phyloP scores from a whole-genome alignment of 83 land plant genomes.

The Picea mariana region DNA sequence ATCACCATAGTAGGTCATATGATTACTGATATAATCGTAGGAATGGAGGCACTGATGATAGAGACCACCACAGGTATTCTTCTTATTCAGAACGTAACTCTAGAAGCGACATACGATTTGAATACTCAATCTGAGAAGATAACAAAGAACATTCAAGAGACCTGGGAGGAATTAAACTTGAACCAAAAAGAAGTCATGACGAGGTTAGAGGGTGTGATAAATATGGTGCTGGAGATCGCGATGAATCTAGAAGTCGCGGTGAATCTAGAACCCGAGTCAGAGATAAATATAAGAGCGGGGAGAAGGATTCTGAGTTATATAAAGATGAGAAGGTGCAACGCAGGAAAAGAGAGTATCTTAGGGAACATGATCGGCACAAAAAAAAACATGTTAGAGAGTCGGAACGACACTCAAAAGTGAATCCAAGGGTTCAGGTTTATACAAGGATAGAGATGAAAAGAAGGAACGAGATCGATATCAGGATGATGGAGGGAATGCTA shows the following conservation, averaged over 20 bases:
- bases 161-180: conserved; percentile 25
- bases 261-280: neutral
- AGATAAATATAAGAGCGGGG: conserved; percentile 20
- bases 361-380: conserved; percentile 24
- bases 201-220: conserved; percentile 23
- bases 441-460: conserved; percentile 19
- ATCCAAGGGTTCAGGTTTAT: neutral
- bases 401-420: conserved; percentile 9
- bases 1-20: conserved; percentile 29
- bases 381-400: conserved; percentile 20
- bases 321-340: conserved; percentile 26
- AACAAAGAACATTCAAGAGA: conserved; percentile 27
- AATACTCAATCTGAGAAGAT: conserved; percentile 25
- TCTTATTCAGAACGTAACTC: conserved; percentile 43
- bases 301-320: conserved; percentile 23
- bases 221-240: conserved; percentile 10
- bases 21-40: conserved; percentile 31
- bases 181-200: conserved; percentile 18
- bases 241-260: neutral
- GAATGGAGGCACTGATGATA: conserved; percentile 41
- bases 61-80: conserved; percentile 25
- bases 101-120: conserved; percentile 24
- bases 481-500: conserved; percentile 6
- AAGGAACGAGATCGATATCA: conserved; percentile 12
- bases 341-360: conserved; percentile 24